Evolutionary conservation across 1,284 basidiomycete species (phyloP).

Genomic region (Porodaedalea pini): DNA sequence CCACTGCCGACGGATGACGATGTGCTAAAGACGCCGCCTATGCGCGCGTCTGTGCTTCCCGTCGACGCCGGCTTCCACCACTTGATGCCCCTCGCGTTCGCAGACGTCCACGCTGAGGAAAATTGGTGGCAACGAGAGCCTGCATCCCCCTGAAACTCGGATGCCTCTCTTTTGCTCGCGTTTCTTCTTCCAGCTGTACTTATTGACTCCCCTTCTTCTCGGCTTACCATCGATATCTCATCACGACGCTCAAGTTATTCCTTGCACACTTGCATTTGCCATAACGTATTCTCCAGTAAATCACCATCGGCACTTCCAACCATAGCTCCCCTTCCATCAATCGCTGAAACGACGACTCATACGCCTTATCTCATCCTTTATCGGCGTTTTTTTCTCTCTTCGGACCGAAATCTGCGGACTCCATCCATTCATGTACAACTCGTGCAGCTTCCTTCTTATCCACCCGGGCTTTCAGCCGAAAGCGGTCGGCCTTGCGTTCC

Average conservation of each 20-base stretch:
- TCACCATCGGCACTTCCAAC: constrained; percentile 6
- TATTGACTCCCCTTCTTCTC: background rate
- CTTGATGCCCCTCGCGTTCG: constrained; percentile 50
- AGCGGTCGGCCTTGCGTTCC: background rate
- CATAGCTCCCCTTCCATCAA: constrained; percentile 1
- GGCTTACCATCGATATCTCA: constrained; percentile 1
- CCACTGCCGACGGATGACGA: constrained; percentile 14
- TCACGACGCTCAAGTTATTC: constrained; percentile 11
- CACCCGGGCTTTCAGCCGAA: constrained; percentile 4
- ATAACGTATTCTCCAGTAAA: constrained; percentile 10
- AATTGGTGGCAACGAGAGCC: constrained; percentile 15
- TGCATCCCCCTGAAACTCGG: constrained; percentile 7
- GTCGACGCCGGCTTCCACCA: constrained; percentile 51
- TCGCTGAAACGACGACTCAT: constrained; percentile 10
- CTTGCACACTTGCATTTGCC: constrained; percentile 2
- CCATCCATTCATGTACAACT: constrained; percentile 15
- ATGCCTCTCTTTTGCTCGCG: constrained; percentile 3
- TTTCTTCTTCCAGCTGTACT: background rate
- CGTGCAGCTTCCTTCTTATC: constrained; percentile 10
- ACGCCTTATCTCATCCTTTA: constrained; percentile 9
- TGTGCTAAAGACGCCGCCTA: constrained; percentile 40
- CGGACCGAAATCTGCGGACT: constrained; percentile 17
- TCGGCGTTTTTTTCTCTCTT: background rate
- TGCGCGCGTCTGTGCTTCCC: constrained; percentile 38
- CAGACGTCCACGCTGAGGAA: constrained; percentile 16